Percentiles rank a stretch among this genome's conserved stretches.
Evolutionary conservation across 441 rosid genomes (phyloP).

Genomic region (Codiaeum variegatum): DNA sequence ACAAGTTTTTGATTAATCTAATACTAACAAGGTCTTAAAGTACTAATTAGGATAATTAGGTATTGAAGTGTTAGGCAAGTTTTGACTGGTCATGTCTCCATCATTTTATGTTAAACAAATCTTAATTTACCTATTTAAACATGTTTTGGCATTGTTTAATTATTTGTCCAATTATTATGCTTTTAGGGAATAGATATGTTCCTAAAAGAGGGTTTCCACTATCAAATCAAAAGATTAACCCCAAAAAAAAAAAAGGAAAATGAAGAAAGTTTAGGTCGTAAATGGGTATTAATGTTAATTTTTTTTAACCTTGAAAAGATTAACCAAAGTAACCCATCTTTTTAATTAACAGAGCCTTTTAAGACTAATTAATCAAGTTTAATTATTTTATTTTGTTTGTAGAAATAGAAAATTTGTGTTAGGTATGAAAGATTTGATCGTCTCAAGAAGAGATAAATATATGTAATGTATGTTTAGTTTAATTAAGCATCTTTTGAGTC

Average conservation of each 20-base stretch:
- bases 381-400: background rate
- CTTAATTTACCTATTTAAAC: slow-evolving; percentile 24
- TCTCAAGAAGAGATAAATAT: background rate
- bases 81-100: slow-evolving; percentile 24
- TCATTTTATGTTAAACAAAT: slow-evolving; percentile 2
- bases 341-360: background rate
- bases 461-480: background rate
- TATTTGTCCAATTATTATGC: slow-evolving; percentile 6
- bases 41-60: slow-evolving; percentile 21
- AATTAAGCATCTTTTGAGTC: slow-evolving; percentile 13
- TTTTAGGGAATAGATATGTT: slow-evolving; percentile 20
- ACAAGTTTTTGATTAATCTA: slow-evolving; percentile 2
- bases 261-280: background rate
- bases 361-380: background rate
- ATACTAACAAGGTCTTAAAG: background rate
- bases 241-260: background rate
- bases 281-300: background rate
- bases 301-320: slow-evolving; percentile 11
- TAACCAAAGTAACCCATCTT: background rate
- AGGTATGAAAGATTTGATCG: slow-evolving; percentile 6
- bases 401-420: background rate
- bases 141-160: slow-evolving; percentile 13
- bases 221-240: slow-evolving; percentile 4
- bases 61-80: slow-evolving; percentile 34
- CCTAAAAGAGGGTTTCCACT: slow-evolving; percentile 13